Evolutionary conservation across 2,329 filamentous ascomycete species (phyloP), one percentile per base, ranked within the genome.

Genomic region (Ceratocystis papillata): DNA sequence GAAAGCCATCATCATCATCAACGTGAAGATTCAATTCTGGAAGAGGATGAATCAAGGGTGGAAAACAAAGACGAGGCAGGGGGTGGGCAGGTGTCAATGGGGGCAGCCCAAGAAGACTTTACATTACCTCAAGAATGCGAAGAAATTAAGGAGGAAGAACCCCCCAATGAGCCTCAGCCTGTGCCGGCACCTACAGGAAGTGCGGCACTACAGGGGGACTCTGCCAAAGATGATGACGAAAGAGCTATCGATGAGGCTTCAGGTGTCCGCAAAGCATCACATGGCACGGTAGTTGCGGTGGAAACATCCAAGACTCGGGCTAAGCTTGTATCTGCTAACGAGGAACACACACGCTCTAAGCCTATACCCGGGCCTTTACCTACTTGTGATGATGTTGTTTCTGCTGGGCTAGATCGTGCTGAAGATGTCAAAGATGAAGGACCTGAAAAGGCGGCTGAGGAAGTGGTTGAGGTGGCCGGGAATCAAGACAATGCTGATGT

Each of bases 1-100:
- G 20, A 57, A 2, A 62, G 5, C 1, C 44, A 44, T 25, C 17
- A 41, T 6, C 53, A 46, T 2, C 20, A 30, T 12, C 53, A 57
- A n/a, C 65, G 41, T 25, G 50, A 67, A 3, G 66, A 53, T 59
- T 63, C 59, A 3, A 28, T 65, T 37, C 10, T 62, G 45, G 62
- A 37, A 44, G 37, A 67, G 22, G 62, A 65, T 45, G 63, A 59
- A 20, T 45, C 22, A 7, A 28, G 44, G 7, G 33, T 17, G 12
- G 41, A 63, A 28, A 63, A 65, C 17, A 63, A 67, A 22, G 48
- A 62, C 3, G 57, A 67, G 4, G 25, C 44, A 28, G 62, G 41
- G 7, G 59, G 63, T 10, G 53, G 64, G 2, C 12, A 37, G n/a
- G 37, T 62, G 30, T 4, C 8, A 7, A 28, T 55, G 20, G 30